Percentiles rank a stretch among this genome's conserved stretches.
These are phyloP conservation scores for Gossypium anomalum DNA, from an alignment of 345 rosid genomes.

Conservation along the genomic window DNA sequence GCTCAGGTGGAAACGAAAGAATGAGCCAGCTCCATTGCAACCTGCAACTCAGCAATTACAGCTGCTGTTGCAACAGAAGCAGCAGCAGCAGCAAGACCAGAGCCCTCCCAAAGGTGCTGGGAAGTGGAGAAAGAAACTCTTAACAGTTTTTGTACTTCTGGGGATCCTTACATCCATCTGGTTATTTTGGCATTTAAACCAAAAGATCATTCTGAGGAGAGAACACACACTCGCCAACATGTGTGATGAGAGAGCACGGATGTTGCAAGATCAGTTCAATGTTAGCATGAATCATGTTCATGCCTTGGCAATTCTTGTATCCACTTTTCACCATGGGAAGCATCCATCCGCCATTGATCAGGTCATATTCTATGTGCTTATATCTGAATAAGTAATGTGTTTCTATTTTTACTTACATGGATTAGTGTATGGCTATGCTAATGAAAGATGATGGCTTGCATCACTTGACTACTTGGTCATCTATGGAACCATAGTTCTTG, in stretches of 20 bases:
- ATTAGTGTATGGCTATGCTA: neutral
- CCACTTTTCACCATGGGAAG: slow-evolving; percentile 95
- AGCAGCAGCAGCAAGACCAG: slow-evolving; percentile 41
- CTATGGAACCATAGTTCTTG: neutral
- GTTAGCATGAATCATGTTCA: slow-evolving; percentile 97
- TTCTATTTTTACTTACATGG: neutral
- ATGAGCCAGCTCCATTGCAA: slow-evolving; percentile 26
- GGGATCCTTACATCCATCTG: slow-evolving; percentile 55
- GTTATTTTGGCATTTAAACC: slow-evolving; percentile 53
- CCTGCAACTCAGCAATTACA: slow-evolving; percentile 32
- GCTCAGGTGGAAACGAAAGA: slow-evolving; percentile 27
- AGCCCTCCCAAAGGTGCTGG: slow-evolving; percentile 52
- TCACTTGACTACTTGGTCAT: neutral
- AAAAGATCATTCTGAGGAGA: slow-evolving; percentile 35
- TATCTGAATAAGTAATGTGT: neutral
- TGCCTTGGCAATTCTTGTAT: slow-evolving; percentile 91
- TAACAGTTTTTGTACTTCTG: slow-evolving; percentile 38
- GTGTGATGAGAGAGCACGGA: slow-evolving; percentile 95
- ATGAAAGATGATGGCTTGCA: neutral
- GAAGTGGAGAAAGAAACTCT: slow-evolving; percentile 67
- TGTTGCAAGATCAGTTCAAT: slow-evolving; percentile 99
- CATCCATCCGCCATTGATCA: slow-evolving; percentile 89
- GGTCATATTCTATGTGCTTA: slow-evolving; percentile 38
- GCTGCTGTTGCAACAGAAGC: slow-evolving; percentile 43
- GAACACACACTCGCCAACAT: slow-evolving; percentile 70